Percentiles rank a stretch among this genome's conserved stretches.
phyloP scores from a whole-genome alignment of 75 land plant genomes.

The Picea glauca region DNA sequence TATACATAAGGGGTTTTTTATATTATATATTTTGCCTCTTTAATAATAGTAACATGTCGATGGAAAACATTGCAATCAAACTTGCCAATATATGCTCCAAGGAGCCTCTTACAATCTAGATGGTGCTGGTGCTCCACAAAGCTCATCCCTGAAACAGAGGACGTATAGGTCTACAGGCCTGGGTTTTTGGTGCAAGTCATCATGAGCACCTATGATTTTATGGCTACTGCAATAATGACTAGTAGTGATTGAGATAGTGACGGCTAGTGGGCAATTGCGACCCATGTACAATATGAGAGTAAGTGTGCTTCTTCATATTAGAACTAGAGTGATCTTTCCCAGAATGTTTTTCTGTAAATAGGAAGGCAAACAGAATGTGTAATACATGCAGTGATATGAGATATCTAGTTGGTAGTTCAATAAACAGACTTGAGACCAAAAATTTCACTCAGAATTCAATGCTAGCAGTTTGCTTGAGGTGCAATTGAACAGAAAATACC shows the following conservation, averaged over 20 bases:
- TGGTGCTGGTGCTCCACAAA: neutral
- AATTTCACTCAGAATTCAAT: too few relatives aligned
- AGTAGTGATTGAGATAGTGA: neutral
- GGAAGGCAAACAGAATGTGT: neutral
- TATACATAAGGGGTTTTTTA: too few relatives aligned
- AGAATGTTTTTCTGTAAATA: neutral
- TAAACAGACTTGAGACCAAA: too few relatives aligned
- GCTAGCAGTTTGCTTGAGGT: too few relatives aligned
- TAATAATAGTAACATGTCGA: neutral
- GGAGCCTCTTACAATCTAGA: too few relatives aligned
- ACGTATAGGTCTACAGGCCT: neutral
- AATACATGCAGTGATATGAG: neutral
- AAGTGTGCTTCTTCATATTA: neutral
- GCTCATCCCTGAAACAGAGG: neutral
- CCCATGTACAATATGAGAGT: neutral
- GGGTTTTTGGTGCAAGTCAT: neutral
- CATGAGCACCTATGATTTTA: neutral
- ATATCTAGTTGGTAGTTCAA: neutral
- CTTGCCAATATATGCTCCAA: neutral
- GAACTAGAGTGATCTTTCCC: neutral
- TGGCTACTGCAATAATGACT: neutral
- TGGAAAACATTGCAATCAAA: neutral
- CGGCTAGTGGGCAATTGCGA: neutral
- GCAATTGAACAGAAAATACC: neutral
- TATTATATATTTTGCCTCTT: neutral